Percentiles rank a stretch among this genome's conserved stretches.
phyloP scores from a whole-genome alignment of 306 rosid genomes.

The Prinsepia uniflora region DNA sequence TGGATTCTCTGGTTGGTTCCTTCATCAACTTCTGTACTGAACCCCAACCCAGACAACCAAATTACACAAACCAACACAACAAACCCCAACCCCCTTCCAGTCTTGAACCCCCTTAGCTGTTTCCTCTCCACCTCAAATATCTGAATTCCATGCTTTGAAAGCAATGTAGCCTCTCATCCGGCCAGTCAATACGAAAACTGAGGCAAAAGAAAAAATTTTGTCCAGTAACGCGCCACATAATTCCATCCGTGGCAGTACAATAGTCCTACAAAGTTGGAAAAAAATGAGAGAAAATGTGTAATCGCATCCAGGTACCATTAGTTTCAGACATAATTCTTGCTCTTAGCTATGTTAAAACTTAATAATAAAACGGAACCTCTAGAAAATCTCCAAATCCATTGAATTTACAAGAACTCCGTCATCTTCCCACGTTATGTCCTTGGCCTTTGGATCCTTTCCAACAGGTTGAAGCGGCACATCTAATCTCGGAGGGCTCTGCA shows the following conservation, averaged over 20 bases:
- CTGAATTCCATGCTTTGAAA: not conserved
- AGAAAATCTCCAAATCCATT: constrained; percentile 67
- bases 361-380: constrained; percentile 23
- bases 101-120: not conserved
- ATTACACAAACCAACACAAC: no score
- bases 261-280: not conserved
- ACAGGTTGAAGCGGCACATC: constrained; percentile 58
- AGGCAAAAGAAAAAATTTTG: not conserved
- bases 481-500: constrained; percentile 80
- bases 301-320: not conserved
- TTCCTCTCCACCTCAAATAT: not conserved
- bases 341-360: not conserved
- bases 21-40: not conserved
- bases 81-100: not conserved
- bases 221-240: not conserved
- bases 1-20: constrained; percentile 16
- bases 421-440: constrained; percentile 72
- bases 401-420: constrained; percentile 67
- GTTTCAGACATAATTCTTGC: not conserved
- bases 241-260: not conserved
- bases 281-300: not conserved
- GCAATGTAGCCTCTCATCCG: not conserved
- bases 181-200: not conserved
- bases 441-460: constrained; percentile 47
- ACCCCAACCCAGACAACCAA: constrained; percentile 2